Evolutionary conservation across 139 green algal genomes (phyloP).

Genomic region (Pleodorina starrii): DNA sequence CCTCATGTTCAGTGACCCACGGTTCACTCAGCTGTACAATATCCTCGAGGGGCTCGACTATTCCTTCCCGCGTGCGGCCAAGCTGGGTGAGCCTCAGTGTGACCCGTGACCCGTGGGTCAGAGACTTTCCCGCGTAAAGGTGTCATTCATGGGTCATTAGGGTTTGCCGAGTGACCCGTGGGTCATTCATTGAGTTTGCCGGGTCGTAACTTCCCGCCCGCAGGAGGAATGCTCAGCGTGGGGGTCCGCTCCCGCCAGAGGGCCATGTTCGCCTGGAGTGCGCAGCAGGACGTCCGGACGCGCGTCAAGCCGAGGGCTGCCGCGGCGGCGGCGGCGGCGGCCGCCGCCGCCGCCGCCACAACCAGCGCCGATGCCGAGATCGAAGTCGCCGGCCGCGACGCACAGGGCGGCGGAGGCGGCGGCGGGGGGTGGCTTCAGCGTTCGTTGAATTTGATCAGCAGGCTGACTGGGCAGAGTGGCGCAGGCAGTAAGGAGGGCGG

Average conservation of each 20-base stretch:
- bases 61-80: conserved; percentile 59
- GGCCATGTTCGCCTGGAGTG: conserved; percentile 60
- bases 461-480: not conserved
- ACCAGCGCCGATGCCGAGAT: not conserved
- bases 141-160: too few species aligned
- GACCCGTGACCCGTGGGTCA: too few species aligned
- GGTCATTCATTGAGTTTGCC: too few species aligned
- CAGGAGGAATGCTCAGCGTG: conserved; percentile 55
- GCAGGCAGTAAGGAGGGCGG: too few species aligned
- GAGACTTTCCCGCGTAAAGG: too few species aligned
- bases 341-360: not conserved
- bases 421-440: conserved; percentile 31
- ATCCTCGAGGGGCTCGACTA: conserved; percentile 61
- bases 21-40: conserved; percentile 57
- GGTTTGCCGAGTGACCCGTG: too few species aligned
- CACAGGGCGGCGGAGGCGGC: not conserved
- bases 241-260: conserved; percentile 48
- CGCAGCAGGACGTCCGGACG: conserved; percentile 27
- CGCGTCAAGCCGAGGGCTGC: conserved; percentile 7
- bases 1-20: conserved; percentile 58
- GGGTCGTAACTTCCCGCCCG: too few species aligned
- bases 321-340: conserved; percentile 18
- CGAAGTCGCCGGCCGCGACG: not conserved
- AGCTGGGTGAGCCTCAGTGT: conserved; percentile 65
- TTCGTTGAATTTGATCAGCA: not conserved